Evolutionary conservation across 2,329 filamentous ascomycete species (phyloP), one percentile per base, ranked within the genome.

Genomic region (Colletotrichum simmondsii): DNA sequence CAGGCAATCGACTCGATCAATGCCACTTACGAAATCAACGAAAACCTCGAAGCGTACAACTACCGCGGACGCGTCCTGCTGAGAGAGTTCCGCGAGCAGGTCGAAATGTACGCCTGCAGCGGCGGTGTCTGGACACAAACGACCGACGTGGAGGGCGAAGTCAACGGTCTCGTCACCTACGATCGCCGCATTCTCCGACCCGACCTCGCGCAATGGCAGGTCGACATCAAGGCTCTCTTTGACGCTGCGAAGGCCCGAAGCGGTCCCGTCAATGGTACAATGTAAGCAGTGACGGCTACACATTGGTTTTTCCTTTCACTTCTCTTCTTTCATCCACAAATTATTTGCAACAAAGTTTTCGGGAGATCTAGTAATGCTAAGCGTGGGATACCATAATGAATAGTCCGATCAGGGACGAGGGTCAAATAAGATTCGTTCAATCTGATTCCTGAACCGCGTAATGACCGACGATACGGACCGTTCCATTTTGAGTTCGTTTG

Each of bases 121-220:
- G 92, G 89, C 0, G 92, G 88, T 12, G 88, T 94, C 0, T 94
- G 91, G 87, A 94, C 92, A 1, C 92, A 94, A 83, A 94, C 92
- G 0, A 93, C 91, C 0, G 92, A 94, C 76, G 92, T 94, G 0
- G 92, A 94, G 78, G 92, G 92, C 5, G 92, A 94, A 79, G 90
- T 94, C 10, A 94, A 94, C 75, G 92, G 92, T 0, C 82, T 94
- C 69, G 79, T 93, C 75, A 93, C 92, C 0, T 93, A 93, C 76
- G 92, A 94, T 79, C 88, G 92, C 1, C 84, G 91, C 0, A 71
- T 92, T 0, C 78, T 92, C 42, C 84, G 92, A 1, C 87, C 89
- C 5, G 83, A 93, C 71, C 81, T 84, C 52, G 79, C 82, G 8
- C 88, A 90, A 80, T 93, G 92, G 92, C 86, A 84, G 76, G 78